Base-by-base conservation (phyloP, 208 protist genomes). In the Wallacemonas sp. region DNA sequence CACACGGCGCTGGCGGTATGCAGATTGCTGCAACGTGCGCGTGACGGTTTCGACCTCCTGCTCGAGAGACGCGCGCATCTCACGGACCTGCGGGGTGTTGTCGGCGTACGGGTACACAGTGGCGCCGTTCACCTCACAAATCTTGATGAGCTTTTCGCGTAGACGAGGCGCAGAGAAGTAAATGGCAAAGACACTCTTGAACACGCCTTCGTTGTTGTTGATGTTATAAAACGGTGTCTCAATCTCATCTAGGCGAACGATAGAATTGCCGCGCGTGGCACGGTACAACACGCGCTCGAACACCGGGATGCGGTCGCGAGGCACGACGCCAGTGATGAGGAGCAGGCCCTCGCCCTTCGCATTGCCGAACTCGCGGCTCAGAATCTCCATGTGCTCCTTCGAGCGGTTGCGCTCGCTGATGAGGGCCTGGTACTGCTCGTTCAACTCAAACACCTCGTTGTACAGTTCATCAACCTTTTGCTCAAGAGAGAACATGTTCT, bases 271-370 rank as follows among this genome's bases (percentile, higher is more conserved):
- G 41, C 98, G 84, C 0, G 95, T 98, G 8, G 84, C 89, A 55
- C 98, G 90, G 89, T 97, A 99, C 19, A 99, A 68, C 1, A 99
- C 65, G 14, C 97, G 82, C 80, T 98, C 89, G 65, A 99, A 96
- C 17, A 75, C 81, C 28, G 69, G 54, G 33, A 99, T 79, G 14
- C 88, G 84, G 0, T 96, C 90, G 28, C 79, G 82, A 6, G 87
- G 86, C 46, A 99, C 90, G 19, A 99, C 96, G 51, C 98, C 98
- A 22, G 97, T 96, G 31, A 99, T 62, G 65, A 98, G 87, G 28
- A 94, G 72, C 8, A 98, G 66, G 5, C 85, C 85, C 19, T 85
- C 80, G 49, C 77, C 81, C 17, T 61, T 66, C 22, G 75, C 68
- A 12, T 76, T 68, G 62, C 84, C 84, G 55, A 91, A 90, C 44